Base-by-base conservation (phyloP, 768 basidiomycete genomes). In the Suillus tomentosus region DNA sequence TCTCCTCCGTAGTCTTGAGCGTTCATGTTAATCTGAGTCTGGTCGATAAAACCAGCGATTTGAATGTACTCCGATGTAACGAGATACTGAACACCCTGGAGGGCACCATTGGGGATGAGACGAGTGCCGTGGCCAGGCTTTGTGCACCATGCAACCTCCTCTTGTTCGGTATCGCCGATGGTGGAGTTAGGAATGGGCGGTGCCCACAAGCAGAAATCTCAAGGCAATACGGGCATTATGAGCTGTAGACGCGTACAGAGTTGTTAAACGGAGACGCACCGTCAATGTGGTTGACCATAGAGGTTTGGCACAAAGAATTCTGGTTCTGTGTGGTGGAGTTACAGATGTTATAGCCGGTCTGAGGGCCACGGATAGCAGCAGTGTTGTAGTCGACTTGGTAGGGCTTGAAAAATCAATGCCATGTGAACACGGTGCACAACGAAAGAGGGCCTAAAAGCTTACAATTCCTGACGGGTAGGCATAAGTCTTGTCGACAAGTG, bases 141-240 rank as follows among this genome's bases (percentile, higher is more conserved):
- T 14, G 86, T 84, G 74, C 92, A 95, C 82, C 84, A 95, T 1
- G 90, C 86, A 24, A 95, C 88, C 69, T 84, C 87, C 61, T 80
- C 76, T 27, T 81, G 86, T 71, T 95, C 94, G 10, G 82, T 81
- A 66, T 90, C 83, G 55, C 83, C 88, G 47, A 94, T 87, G 14
- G 77, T 74, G 14, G 82, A 79, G 70, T 85, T 79, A 1, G 82
- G 76, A 0, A 68, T 68, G 0, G 80, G 71, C 1, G 89, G 84
- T 6, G 80, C 87, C 86, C 87, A 91, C 0, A 91, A 66, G 69
- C 90, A 92, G 73, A 89, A 91, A 66, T 91, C 90, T 91, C 56
- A 17, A 17, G 10, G n/a, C 54, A 66, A 34, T 59, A 42, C 11
- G 71, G 1, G 76, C 76, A 55, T 80, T 80, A 65, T 63, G 1